Evolutionary conservation across 2,329 filamentous ascomycete species (phyloP), one percentile per base, ranked within the genome.

Genomic region (Fusarium austroafricanum): DNA sequence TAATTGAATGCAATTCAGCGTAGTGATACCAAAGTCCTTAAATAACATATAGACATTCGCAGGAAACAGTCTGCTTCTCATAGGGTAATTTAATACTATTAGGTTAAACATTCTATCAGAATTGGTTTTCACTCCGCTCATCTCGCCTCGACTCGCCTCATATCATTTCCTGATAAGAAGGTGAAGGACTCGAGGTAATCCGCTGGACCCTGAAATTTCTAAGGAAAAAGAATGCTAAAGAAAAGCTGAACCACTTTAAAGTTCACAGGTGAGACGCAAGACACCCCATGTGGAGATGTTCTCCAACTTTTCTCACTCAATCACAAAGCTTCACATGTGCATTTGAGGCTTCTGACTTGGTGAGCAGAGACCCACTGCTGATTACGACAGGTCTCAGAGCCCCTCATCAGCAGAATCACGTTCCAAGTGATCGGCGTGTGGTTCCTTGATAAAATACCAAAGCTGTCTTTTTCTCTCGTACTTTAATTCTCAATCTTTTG

Each of bases 41-140:
- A 52, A 58, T 61, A 17, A 17, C 4, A 35, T 35, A n/a, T 35
- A 65, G 61, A 67, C 60, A 57, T 63, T 50, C 33, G 65, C 71
- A 72, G 71, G 51, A 70, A 70, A 43, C 67, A 69, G 45, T 61
- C 64, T 71, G 64, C 12, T 65, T 73, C 47, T 65, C 64, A 65
- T 72, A 67, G 65, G 51, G 67, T 72, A 73, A 67, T 59, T 54
- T 61, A 55, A 61, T 65, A 63, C 42, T 45, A 55, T 51, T 33
- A 51, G 15, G 23, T 53, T 42, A 14, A 35, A 52, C 18, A 52
- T 37, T 44, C 37, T 51, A 44, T 44, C 26, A 31, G 21, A 37
- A 44, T 44, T 52, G 26, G 44, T 17, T 43, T 15, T 35, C 49
- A 51, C 23, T 43, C 47, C 21, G 21, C 47, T 43, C 23, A 26